Evolutionary conservation across 768 basidiomycete species (phyloP), one percentile per base, ranked within the genome.

Genomic region (Leccinum sublutescens): DNA sequence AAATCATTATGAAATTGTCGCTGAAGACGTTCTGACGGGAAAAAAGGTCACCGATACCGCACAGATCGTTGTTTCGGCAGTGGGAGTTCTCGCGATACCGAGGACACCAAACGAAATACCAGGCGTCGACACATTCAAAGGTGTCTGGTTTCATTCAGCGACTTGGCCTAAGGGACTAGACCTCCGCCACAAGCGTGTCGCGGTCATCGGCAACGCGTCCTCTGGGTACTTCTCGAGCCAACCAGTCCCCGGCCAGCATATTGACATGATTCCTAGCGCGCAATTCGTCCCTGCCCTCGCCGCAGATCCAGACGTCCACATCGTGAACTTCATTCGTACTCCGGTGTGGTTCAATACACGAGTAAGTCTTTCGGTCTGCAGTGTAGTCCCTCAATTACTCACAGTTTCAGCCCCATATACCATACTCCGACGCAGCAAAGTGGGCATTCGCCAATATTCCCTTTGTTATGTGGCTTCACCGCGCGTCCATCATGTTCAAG

Each of bases 261-360:
- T 27, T 67, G 34, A 62, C 31, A 50, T 40, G 43, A 19, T 34
- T 23, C 70, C 15, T 58, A 87, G 86, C 3, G 84, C 86, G 2
- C 88, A 89, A 66, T 78, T 87, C 51, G 74, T 86, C 19, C 85
- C 86, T 9, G 63, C 72, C 51, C 82, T 87, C 52, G 76, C 83
- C 11, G 66, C 70, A 48, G 83, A 86, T 60, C 75, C 81, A 2
- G 77, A 79, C 23, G 79, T 82, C 6, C 65, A 80, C 50, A 76
- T 87, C 15, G 73, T 82, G 53, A 85, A 89, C 64, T 86, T 87
- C 67, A 71, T 69, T 48, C 75, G 87, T 51, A 85, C 82, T 33
- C 85, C 85, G 6, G 81, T 83, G 59, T 89, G 85, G 85, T 85
- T 78, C 62, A 57, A 79, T 2, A 79, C 80, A 2, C 78, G 80